These are phyloP conservation scores for Aspergillus sp. DNA, from an alignment of 2,329 filamentous ascomycete species.

Conservation along the genomic window DNA sequence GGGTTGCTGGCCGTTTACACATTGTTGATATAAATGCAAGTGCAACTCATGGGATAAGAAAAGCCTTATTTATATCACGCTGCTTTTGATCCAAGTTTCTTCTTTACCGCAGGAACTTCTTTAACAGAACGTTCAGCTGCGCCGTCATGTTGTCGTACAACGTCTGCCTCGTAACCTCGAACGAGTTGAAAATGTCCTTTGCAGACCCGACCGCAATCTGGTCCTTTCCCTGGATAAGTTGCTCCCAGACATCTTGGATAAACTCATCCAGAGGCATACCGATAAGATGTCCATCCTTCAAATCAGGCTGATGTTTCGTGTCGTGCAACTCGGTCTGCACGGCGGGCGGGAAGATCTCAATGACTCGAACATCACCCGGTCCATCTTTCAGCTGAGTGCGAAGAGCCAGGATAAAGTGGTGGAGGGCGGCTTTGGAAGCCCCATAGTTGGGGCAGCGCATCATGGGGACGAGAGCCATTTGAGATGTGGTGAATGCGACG, in stretches of 20 bases:
- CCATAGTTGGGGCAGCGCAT: conserved; percentile 57
- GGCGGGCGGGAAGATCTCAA: conserved; percentile 60
- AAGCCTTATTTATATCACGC: neutral
- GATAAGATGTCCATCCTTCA: conserved; percentile 54
- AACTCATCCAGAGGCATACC: conserved; percentile 61
- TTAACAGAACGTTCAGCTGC: conserved; percentile 27
- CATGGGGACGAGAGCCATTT: conserved; percentile 56
- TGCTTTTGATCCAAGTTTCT: neutral
- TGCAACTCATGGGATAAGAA: too few relatives aligned
- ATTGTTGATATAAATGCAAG: too few relatives aligned
- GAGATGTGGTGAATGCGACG: conserved; percentile 55
- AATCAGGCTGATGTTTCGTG: conserved; percentile 58
- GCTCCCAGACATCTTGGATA: conserved; percentile 54
- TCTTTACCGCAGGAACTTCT: conserved; percentile 27
- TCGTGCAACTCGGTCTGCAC: conserved; percentile 64
- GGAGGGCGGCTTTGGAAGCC: conserved; percentile 60
- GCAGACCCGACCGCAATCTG: conserved; percentile 57
- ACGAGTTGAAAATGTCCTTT: conserved; percentile 47
- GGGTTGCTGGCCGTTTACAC: too few relatives aligned
- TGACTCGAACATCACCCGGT: conserved; percentile 54
- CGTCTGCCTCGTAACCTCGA: conserved; percentile 56
- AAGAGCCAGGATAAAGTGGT: conserved; percentile 58
- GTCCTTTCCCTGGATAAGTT: conserved; percentile 53
- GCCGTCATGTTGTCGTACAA: conserved; percentile 36
- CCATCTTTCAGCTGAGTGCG: conserved; percentile 53